Conservation (phyloP, 2,329 filamentous ascomycete species). For the Epichloe baconii region DNA sequence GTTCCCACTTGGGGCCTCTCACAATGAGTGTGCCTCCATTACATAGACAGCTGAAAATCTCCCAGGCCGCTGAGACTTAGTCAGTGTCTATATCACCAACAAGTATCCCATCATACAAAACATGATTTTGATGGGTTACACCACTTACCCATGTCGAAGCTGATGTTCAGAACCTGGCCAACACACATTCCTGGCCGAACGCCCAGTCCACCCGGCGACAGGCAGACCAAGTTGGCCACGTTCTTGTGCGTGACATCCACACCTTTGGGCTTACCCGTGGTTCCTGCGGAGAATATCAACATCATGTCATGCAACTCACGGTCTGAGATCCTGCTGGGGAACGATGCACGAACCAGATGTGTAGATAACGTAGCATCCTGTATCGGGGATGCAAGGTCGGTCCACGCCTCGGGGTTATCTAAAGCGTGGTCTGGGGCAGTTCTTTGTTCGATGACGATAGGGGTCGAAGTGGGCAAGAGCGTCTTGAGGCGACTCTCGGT, state of each 20-base stretch:
- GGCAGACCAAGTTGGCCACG: conserved; percentile 39
- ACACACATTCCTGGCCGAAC: conserved; percentile 37
- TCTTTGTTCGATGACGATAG: conserved; percentile 18
- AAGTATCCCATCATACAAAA: background rate
- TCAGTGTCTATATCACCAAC: conserved; percentile 4
- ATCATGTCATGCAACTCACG: background rate
- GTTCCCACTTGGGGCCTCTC: conserved; percentile 35
- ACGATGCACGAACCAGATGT: conserved; percentile 31
- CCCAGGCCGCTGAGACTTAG: conserved; percentile 38
- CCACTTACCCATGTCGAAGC: conserved; percentile 46
- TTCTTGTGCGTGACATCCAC: conserved; percentile 44
- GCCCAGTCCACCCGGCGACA: conserved; percentile 36
- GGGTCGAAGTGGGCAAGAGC: conserved; percentile 12
- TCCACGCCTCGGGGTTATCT: conserved; percentile 7
- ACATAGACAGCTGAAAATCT: conserved; percentile 42
- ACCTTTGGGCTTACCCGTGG: conserved; percentile 44
- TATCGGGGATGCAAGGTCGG: conserved; percentile 22
- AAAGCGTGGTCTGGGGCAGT: background rate
- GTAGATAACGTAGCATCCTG: conserved; percentile 37
- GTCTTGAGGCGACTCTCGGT: conserved; percentile 20
- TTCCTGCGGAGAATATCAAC: conserved; percentile 20
- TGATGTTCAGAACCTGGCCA: conserved; percentile 42
- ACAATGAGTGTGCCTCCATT: conserved; percentile 44
- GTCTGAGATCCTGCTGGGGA: background rate
- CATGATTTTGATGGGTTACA: background rate